These are phyloP conservation scores for Amaranthus tricolor DNA, from an alignment of 179 eudicot genomes.

Conservation along the genomic window DNA sequence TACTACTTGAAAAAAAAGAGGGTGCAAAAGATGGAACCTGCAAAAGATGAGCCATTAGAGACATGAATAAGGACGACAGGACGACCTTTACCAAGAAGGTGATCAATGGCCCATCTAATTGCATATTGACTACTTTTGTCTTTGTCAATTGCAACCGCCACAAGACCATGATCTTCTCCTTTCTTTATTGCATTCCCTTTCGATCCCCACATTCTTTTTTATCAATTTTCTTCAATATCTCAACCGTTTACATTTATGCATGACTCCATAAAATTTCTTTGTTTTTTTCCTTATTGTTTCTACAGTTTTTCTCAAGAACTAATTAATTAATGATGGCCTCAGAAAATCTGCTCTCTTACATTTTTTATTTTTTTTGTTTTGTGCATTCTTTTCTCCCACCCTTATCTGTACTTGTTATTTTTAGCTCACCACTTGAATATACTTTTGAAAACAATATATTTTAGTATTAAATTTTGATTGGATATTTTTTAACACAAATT, in stretches of 20 bases:
- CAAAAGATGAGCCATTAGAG: constrained; percentile 30
- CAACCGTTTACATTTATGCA: background rate
- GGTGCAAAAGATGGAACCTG: constrained; percentile 27
- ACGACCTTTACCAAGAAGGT: constrained; percentile 57
- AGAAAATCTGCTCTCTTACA: constrained; percentile 2
- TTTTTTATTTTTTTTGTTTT: constrained; percentile 3
- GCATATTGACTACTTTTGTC: constrained; percentile 77
- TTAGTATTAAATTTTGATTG: no score
- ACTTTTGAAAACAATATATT: constrained; percentile 1
- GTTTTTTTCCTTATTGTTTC: constrained; percentile 6
- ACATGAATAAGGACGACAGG: constrained; percentile 72
- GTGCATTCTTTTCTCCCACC: constrained; percentile 30
- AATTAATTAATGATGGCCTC: constrained; percentile 1
- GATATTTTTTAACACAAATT: no score
- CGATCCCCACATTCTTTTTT: constrained; percentile 40
- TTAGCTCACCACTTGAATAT: constrained; percentile 28
- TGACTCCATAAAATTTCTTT: background rate
- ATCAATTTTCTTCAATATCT: background rate
- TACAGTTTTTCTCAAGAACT: background rate
- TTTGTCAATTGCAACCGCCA: constrained; percentile 82
- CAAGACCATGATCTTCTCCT: constrained; percentile 53
- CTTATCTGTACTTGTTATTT: constrained; percentile 19
- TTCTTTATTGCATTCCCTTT: constrained; percentile 31
- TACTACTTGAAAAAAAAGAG: background rate
- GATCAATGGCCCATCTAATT: constrained; percentile 69